These are phyloP conservation scores for Podospora pseudopauciseta DNA, from an alignment of 495 filamentous ascomycete genomes.

Conservation along the genomic window DNA sequence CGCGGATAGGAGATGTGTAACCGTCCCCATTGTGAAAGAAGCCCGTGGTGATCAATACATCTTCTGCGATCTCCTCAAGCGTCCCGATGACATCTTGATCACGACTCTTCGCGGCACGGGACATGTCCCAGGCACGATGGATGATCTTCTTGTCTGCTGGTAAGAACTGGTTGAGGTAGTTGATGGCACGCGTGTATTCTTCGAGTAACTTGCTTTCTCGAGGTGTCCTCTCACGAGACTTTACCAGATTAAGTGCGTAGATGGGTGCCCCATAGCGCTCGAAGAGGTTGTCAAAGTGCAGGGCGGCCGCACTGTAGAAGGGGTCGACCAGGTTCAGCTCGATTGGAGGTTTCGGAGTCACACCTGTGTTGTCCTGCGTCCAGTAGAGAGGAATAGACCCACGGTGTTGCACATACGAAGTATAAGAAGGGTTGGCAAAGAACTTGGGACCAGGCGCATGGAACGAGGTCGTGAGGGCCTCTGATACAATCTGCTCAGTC, in stretches of 20 bases:
- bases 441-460: slow-evolving; percentile 84
- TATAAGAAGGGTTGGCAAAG: slow-evolving; percentile 85
- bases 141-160: slow-evolving; percentile 79
- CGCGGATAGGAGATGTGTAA: slow-evolving; percentile 55
- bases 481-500: slow-evolving; percentile 96
- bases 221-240: slow-evolving; percentile 83
- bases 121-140: slow-evolving; percentile 98
- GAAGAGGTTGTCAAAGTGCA: slow-evolving; percentile 96
- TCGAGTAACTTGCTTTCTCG: slow-evolving; percentile 85
- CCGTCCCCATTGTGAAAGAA: slow-evolving; percentile 91
- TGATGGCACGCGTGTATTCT: slow-evolving; percentile 84
- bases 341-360: slow-evolving; percentile 92
- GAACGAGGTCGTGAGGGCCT: slow-evolving; percentile 89
- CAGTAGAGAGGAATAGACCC: slow-evolving; percentile 96
- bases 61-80: slow-evolving; percentile 82
- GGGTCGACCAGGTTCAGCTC: slow-evolving; percentile 91
- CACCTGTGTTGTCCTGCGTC: slow-evolving; percentile 95
- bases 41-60: slow-evolving; percentile 76
- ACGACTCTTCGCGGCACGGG: slow-evolving; percentile 86
- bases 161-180: slow-evolving; percentile 93
- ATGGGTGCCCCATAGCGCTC: slow-evolving; percentile 88
- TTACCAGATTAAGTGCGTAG: slow-evolving; percentile 91
- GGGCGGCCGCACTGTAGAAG: slow-evolving; percentile 90
- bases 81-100: slow-evolving; percentile 94
- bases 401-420: slow-evolving; percentile 93